Percentiles rank a stretch among this genome's conserved stretches.
Conservation (phyloP, 768 basidiomycete species). For the Leucocoprinus sp. region DNA sequence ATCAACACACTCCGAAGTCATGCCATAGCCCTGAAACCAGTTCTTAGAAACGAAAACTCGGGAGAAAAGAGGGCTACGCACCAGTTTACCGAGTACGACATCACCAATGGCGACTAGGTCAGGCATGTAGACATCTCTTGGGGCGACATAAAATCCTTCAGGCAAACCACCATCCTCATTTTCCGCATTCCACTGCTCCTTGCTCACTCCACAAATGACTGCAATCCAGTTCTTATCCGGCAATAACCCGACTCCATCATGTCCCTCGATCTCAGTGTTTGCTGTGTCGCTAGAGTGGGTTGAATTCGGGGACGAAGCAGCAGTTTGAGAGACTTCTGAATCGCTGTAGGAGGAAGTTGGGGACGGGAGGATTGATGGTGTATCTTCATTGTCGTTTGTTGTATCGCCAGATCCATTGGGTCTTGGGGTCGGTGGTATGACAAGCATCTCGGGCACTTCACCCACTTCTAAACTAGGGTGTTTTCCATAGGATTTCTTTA, state of each 20-base stretch:
- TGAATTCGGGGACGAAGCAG: not conserved
- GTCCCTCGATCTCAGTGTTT: slow-evolving; percentile 4
- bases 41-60: not conserved
- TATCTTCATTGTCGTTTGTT: not conserved
- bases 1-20: slow-evolving; percentile 73
- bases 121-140: slow-evolving; percentile 75
- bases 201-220: slow-evolving; percentile 67
- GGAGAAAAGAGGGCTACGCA: slow-evolving; percentile 24
- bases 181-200: slow-evolving; percentile 38
- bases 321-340: not conserved
- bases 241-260: slow-evolving; percentile 34
- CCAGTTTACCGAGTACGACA: slow-evolving; percentile 71
- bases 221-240: slow-evolving; percentile 73
- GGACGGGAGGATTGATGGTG: not conserved
- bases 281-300: not conserved
- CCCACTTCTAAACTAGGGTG: not conserved
- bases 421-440: slow-evolving; percentile 17
- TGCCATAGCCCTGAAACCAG: slow-evolving; percentile 60
- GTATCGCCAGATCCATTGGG: not conserved
- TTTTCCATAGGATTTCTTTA: not conserved
- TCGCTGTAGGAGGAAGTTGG: too few relatives aligned
- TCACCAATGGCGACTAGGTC: slow-evolving; percentile 69
- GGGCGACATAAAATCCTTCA: slow-evolving; percentile 67
- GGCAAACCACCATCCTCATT: slow-evolving; percentile 38
- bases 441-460: not conserved